Evolutionary conservation across 768 basidiomycete species (phyloP), one percentile per base, ranked within the genome.

Genomic region (Cystofilobasidium ferigula): DNA sequence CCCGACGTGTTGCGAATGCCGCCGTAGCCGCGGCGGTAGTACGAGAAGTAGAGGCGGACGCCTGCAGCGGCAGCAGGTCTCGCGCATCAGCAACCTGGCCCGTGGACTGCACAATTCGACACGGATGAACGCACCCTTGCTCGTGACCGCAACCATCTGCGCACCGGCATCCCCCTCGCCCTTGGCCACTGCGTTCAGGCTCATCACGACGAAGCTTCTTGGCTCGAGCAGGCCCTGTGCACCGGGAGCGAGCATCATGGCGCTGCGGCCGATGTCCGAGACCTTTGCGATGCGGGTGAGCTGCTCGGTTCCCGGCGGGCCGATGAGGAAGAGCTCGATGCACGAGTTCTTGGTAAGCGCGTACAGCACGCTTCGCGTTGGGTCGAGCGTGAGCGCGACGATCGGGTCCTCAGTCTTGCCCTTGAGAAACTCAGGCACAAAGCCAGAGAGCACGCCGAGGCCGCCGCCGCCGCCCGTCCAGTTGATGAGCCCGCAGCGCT

Each of bases 401-500:
- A 92, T 85, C 56, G 85, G 85, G 70, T 89, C 90, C 40, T 67
- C 65, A 12, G 35, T 48, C 43, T 62, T 67, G 18, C 40, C 34
- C 40, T 63, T 68, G 32, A 68, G 40, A 57, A 63, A 63, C 28
- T 63, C 67, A 16, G 67, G 67, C 0, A 68, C 57, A 16, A 68
- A 30, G 2, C 43, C 43, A 14, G 43, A 43, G 10, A 68, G 48
- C 5, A 59, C 30, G 30, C 61, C 47, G 26, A 58, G 28, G 0
- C 61, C 57, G 47, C 86, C 84, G 43, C 88, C 81, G 48, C 87
- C 84, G 45, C 88, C 81, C 24, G 91, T 89, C 72, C 92, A 89
- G 71, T 95, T 94, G 73, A 89, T 81, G 62, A 98, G 80, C 70
- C 87, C 84, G 26, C 89, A 83, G 58, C 85, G 82, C 75, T 90